phyloP scores from a whole-genome alignment of 169 alveolate species.

The Babesia caballi region DNA sequence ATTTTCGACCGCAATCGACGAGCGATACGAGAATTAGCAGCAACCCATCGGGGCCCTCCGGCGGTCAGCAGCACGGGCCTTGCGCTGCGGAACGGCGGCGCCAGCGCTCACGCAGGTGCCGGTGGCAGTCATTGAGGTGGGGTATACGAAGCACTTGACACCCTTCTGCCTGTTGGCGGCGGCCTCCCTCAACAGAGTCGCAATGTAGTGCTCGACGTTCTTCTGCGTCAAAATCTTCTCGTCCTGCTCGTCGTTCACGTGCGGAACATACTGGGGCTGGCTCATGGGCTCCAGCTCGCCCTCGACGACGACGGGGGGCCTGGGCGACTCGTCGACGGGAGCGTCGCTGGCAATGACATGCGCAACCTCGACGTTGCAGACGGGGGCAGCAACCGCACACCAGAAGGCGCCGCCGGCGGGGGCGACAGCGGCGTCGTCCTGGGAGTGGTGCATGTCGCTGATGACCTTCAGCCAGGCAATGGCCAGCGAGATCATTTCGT shows the following conservation, averaged over 20 bases:
- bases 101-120: constrained; percentile 87
- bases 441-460: constrained; percentile 67
- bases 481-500: constrained; percentile 78
- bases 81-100: constrained; percentile 79
- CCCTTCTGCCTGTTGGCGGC: constrained; percentile 65
- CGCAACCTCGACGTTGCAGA: constrained; percentile 4
- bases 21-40: constrained; percentile 11
- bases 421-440: background rate
- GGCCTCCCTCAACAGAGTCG: constrained; percentile 49
- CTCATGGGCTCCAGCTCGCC: constrained; percentile 37
- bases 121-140: constrained; percentile 79
- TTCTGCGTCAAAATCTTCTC: constrained; percentile 31
- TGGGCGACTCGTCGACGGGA: background rate
- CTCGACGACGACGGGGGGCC: background rate
- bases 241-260: constrained; percentile 13
- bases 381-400: background rate
- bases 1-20: background rate
- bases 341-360: background rate
- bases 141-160: constrained; percentile 81
- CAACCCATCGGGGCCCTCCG: constrained; percentile 43
- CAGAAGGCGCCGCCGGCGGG: background rate
- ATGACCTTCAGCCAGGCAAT: constrained; percentile 77
- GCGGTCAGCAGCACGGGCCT: constrained; percentile 29
- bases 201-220: constrained; percentile 58
- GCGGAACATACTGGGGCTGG: constrained; percentile 41